A percentile compares a stretch with the other conserved stretches of the same genome.
Conservation (phyloP, 352 stramenopile genomes). For the Globisporangium nunn region DNA sequence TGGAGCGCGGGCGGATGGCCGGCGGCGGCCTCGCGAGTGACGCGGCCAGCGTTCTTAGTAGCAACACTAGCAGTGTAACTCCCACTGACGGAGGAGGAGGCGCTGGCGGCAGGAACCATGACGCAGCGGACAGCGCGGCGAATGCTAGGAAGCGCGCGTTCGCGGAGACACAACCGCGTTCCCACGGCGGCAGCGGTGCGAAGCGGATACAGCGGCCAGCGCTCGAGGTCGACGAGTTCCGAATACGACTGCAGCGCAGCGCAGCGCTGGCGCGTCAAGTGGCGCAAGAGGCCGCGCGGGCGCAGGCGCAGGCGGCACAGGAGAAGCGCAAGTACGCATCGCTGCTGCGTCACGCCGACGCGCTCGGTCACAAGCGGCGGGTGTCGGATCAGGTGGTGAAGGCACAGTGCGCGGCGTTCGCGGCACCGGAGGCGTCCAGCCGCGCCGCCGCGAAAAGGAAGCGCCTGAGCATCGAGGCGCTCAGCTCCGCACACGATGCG, state of each 20-base stretch:
- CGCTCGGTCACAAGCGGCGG: conserved; percentile 52
- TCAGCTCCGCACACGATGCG: conserved; percentile 34
- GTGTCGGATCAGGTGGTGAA: conserved; percentile 51
- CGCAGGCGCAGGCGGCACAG: conserved; percentile 22
- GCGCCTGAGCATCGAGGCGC: conserved; percentile 34
- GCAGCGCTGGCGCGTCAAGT: conserved; percentile 35
- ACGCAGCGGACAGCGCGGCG: neutral
- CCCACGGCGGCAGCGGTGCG: conserved; percentile 4
- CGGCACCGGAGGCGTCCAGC: conserved; percentile 16
- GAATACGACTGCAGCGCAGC: conserved; percentile 58
- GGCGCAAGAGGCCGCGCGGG: conserved; percentile 25
- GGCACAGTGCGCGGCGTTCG: conserved; percentile 50
- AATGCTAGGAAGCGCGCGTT: conserved; percentile 7
- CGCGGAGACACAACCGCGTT: conserved; percentile 1
- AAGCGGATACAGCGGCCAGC: conserved; percentile 14
- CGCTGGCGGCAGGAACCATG: too few species aligned
- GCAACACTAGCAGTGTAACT: neutral
- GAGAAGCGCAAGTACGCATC: conserved; percentile 45
- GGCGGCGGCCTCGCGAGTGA: neutral
- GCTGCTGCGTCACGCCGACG: conserved; percentile 26
- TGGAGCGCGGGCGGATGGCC: conserved; percentile 11
- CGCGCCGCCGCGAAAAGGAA: conserved; percentile 27
- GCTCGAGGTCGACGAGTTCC: conserved; percentile 41
- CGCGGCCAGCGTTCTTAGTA: neutral
- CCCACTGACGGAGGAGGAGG: too few species aligned